These are phyloP conservation scores for Pterulicium gracile DNA, from an alignment of 1,284 basidiomycete species.

Conservation along the genomic window DNA sequence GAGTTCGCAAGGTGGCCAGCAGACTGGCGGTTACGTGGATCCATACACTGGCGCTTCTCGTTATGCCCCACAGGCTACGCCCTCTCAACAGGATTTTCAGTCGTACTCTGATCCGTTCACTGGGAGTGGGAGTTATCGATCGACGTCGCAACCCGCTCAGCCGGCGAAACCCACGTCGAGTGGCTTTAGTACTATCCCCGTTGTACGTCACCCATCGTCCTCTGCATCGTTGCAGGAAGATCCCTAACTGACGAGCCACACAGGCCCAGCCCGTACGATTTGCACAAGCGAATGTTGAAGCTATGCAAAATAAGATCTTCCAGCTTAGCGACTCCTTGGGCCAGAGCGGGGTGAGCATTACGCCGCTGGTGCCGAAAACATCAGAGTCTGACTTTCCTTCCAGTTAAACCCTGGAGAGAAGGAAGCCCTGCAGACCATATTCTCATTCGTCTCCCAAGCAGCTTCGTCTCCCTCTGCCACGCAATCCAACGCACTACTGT, in stretches of 20 bases:
- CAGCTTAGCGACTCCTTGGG: conserved; percentile 68
- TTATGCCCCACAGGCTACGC: conserved; percentile 20
- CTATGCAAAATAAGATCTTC: conserved; percentile 76
- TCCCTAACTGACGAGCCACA: conserved; percentile 2
- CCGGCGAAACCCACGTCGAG: conserved; percentile 19
- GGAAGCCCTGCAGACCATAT: conserved; percentile 50
- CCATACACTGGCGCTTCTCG: conserved; percentile 29
- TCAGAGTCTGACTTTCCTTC: too few species aligned
- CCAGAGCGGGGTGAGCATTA: conserved; percentile 57
- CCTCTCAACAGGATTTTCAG: conserved; percentile 6
- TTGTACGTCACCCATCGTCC: conserved; percentile 41
- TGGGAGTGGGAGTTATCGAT: neutral
- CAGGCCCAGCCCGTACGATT: conserved; percentile 59
- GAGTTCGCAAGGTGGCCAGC: conserved; percentile 15
- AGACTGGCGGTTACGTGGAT: conserved; percentile 24
- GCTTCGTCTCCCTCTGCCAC: too few species aligned
- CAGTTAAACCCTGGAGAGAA: too few species aligned
- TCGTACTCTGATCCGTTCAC: neutral
- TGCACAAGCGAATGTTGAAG: conserved; percentile 81
- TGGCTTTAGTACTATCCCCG: conserved; percentile 39
- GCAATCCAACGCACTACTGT: too few species aligned
- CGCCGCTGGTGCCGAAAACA: conserved; percentile 55
- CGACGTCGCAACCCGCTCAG: conserved; percentile 8
- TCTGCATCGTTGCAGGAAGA: too few species aligned
- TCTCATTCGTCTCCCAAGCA: conserved; percentile 50